Percentiles rank a stretch among this genome's conserved stretches.
Conservation (phyloP, 2,329 filamentous ascomycete genomes). For the Periconia macrospinosa region DNA sequence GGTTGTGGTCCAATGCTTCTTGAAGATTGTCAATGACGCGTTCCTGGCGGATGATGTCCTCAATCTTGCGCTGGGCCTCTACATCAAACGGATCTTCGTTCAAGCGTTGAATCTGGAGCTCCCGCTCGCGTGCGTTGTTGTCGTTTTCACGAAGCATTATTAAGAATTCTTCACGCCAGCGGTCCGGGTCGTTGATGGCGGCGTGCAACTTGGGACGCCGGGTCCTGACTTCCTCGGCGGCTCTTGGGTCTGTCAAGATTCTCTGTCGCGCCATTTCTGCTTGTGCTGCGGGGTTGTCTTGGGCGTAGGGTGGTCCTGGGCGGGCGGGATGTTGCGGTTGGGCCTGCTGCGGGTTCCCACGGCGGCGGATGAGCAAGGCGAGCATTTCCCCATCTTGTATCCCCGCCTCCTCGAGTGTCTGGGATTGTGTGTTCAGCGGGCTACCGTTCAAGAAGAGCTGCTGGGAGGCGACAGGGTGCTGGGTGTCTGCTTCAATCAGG, state of each 20-base stretch:
- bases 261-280: constrained; percentile 84
- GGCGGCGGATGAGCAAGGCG: constrained; percentile 70
- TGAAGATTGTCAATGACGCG: constrained; percentile 93
- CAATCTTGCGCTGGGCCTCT: constrained; percentile 88
- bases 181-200: constrained; percentile 72
- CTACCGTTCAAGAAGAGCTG: constrained; percentile 89
- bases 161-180: constrained; percentile 73
- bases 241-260: constrained; percentile 74
- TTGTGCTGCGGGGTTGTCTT: neutral
- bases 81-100: constrained; percentile 95
- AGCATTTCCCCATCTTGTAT: constrained; percentile 92
- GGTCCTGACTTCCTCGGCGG: constrained; percentile 70
- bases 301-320: constrained; percentile 44
- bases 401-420: constrained; percentile 79
- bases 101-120: constrained; percentile 79
- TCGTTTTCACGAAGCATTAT: constrained; percentile 71
- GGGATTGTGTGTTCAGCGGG: constrained; percentile 73
- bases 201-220: constrained; percentile 76
- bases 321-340: constrained; percentile 7
- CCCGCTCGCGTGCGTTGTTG: constrained; percentile 73
- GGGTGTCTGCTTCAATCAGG: constrained; percentile 82
- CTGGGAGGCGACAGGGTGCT: constrained; percentile 71
- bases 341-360: constrained; percentile 22
- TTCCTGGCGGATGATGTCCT: constrained; percentile 96
- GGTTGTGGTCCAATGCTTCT: constrained; percentile 95